Evolutionary conservation across 306 rosid species (phyloP).

Genomic region (Leucaena leucocephala): DNA sequence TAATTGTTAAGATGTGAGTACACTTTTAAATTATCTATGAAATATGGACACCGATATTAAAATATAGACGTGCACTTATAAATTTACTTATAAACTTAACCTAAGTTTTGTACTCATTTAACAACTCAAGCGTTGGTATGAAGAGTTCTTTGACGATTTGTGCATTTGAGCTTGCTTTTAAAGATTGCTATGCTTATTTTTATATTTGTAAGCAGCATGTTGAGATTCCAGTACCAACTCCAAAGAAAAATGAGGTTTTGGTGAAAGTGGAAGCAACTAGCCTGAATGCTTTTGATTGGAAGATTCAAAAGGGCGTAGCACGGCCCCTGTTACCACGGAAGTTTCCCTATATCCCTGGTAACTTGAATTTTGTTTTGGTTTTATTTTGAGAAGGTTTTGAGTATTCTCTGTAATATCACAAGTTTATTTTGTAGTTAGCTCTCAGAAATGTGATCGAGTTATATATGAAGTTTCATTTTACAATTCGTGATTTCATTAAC

Average conservation of each 20-base stretch:
- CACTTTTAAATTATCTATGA: too few relatives aligned
- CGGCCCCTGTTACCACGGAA: conserved; percentile 52
- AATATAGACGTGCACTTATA: too few relatives aligned
- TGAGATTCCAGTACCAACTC: conserved; percentile 68
- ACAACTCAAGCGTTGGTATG: background rate
- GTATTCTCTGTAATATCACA: background rate
- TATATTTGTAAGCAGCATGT: conserved; percentile 57
- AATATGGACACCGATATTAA: too few relatives aligned
- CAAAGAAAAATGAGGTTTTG: conserved; percentile 52
- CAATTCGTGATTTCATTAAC: background rate
- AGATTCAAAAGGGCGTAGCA: conserved; percentile 59
- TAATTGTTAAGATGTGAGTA: too few relatives aligned
- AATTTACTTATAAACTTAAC: too few relatives aligned
- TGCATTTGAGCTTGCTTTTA: background rate
- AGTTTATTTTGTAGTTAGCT: background rate
- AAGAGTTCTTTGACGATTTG: background rate
- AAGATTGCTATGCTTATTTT: background rate
- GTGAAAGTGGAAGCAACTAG: conserved; percentile 64
- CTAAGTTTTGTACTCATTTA: too few relatives aligned
- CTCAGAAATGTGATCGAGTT: background rate
- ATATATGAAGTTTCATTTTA: background rate
- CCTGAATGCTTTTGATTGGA: conserved; percentile 75
- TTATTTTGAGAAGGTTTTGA: background rate
- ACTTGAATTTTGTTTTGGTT: conserved; percentile 1
- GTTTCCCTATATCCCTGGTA: conserved; percentile 69